Evolutionary conservation across 176 grass and related monocot species (phyloP).

Genomic region (Musa schizocarpa): DNA sequence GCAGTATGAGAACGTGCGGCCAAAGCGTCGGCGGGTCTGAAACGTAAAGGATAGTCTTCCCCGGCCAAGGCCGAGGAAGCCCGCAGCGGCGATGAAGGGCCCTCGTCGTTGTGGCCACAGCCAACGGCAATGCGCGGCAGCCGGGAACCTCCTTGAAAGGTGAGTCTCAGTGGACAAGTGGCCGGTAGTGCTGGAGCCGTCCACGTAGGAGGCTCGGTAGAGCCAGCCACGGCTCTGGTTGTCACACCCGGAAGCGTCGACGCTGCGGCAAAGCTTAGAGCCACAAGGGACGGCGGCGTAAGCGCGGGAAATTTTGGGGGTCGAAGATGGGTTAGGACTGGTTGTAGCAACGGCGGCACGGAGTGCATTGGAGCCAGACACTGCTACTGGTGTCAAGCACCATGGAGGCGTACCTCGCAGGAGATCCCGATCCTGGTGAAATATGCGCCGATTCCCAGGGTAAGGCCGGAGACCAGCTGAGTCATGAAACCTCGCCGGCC

Average conservation of each 20-base stretch:
- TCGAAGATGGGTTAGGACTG: too few relatives aligned
- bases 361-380: too few relatives aligned
- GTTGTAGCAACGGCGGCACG: too few relatives aligned
- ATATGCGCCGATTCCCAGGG: conserved; percentile 62
- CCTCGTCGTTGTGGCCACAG: conserved; percentile 64
- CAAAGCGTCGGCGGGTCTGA: conserved; percentile 40
- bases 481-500: conserved; percentile 26
- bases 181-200: conserved; percentile 45
- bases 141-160: conserved; percentile 28
- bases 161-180: conserved; percentile 43
- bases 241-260: too few relatives aligned
- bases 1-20: conserved; percentile 53
- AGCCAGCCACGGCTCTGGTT: too few relatives aligned
- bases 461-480: conserved; percentile 37
- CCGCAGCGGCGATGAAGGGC: conserved; percentile 37
- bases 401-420: conserved; percentile 36
- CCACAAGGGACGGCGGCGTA: too few relatives aligned
- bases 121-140: conserved; percentile 39
- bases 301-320: too few relatives aligned
- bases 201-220: conserved; percentile 51
- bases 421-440: conserved; percentile 49
- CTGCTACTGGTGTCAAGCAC: conserved; percentile 85
- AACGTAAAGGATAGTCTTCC: conserved; percentile 46
- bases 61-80: conserved; percentile 53
- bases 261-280: too few relatives aligned